These are phyloP conservation scores for Kentomonas sorsogonicus DNA, from an alignment of 208 protist species.

Conservation along the genomic window DNA sequence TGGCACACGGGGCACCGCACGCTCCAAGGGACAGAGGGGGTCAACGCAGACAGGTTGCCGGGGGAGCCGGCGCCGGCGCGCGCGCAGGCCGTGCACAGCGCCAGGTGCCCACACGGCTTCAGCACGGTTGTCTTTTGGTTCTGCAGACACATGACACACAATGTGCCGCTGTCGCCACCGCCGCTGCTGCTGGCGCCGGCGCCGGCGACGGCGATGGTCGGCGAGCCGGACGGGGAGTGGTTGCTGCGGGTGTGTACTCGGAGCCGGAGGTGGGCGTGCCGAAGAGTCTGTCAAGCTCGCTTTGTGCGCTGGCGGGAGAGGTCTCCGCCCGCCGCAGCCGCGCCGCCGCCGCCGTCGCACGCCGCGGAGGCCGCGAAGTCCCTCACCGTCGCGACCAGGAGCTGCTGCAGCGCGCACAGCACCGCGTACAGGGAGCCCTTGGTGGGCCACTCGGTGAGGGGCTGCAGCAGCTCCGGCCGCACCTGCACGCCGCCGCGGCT, in stretches of 20 bases:
- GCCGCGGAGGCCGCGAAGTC: slow-evolving; percentile 14
- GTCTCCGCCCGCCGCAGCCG: background rate
- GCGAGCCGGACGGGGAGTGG: no score
- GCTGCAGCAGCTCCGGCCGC: background rate
- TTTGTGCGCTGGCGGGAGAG: background rate
- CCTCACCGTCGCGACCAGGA: slow-evolving; percentile 14
- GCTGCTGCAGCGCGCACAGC: slow-evolving; percentile 20
- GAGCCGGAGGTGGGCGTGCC: no score
- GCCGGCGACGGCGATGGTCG: no score
- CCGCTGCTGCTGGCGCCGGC: no score
- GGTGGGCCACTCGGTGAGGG: no score
- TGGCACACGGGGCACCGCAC: background rate
- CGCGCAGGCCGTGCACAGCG: slow-evolving; percentile 44
- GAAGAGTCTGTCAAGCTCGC: no score
- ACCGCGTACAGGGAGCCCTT: slow-evolving; percentile 35
- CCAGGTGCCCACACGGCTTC: slow-evolving; percentile 62
- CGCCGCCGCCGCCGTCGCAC: background rate
- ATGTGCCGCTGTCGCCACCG: no score
- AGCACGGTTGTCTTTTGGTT: slow-evolving; percentile 26
- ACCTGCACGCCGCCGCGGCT: background rate
- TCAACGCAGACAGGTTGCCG: no score
- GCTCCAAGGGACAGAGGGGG: no score
- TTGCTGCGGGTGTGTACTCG: no score
- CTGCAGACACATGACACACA: slow-evolving; percentile 56
- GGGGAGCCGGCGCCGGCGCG: no score